Evolutionary conservation across 2,329 filamentous ascomycete species (phyloP).

Genomic region (Cercospora beticola): DNA sequence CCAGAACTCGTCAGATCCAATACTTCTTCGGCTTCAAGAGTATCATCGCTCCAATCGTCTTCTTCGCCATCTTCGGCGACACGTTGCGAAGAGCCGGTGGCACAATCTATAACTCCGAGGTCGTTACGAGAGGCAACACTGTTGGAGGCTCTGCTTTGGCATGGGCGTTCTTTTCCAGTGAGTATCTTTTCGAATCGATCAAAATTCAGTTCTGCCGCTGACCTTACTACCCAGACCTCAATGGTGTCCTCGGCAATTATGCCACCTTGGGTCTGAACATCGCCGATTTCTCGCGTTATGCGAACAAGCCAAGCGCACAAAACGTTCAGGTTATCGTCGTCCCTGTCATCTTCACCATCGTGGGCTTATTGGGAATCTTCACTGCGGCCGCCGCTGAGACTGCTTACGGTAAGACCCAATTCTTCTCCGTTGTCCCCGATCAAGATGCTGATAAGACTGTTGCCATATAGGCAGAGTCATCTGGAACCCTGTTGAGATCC

Average conservation of each 20-base stretch:
- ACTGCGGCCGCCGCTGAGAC: slow-evolving; percentile 56
- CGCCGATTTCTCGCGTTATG: slow-evolving; percentile 37
- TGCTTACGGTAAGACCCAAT: slow-evolving; percentile 46
- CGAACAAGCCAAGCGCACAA: slow-evolving; percentile 33
- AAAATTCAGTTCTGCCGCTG: slow-evolving; percentile 21
- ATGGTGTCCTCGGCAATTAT: slow-evolving; percentile 35
- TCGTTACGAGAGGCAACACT: slow-evolving; percentile 34
- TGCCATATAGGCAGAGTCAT: slow-evolving; percentile 30
- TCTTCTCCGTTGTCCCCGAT: not conserved
- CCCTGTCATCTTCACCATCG: slow-evolving; percentile 51
- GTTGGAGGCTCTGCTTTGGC: slow-evolving; percentile 33
- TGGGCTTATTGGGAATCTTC: slow-evolving; percentile 50
- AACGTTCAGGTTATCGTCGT: slow-evolving; percentile 42
- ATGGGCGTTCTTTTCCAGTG: slow-evolving; percentile 32
- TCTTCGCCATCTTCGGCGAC: slow-evolving; percentile 35
- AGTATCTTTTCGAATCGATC: not conserved
- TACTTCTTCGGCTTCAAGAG: slow-evolving; percentile 45
- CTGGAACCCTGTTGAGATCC: slow-evolving; percentile 38
- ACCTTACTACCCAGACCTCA: slow-evolving; percentile 32
- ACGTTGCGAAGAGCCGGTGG: slow-evolving; percentile 35
- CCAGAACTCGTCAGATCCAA: slow-evolving; percentile 18
- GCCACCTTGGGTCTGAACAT: slow-evolving; percentile 39
- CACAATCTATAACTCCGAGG: slow-evolving; percentile 33
- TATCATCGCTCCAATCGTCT: slow-evolving; percentile 38
- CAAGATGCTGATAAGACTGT: not conserved